A percentile compares a stretch with the other conserved stretches of the same genome.
phyloP scores from a whole-genome alignment of 2,329 filamentous ascomycete genomes.

The Neocucurbitaria cava region DNA sequence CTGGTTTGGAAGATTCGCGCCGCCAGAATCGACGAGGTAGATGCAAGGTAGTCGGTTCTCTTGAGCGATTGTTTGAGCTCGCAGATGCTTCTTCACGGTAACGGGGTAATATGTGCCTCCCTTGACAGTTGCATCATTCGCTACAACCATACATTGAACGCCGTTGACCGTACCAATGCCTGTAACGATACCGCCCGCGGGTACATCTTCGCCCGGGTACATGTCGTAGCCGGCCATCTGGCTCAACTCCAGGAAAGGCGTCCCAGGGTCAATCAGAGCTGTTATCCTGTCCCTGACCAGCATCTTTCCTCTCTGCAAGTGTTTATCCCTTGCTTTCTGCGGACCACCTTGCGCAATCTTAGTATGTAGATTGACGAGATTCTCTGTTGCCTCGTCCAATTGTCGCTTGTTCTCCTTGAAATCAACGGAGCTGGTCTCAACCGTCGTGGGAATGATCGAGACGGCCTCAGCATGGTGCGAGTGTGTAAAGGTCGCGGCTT shows the following conservation, averaged over 20 bases:
- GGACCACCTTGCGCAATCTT: constrained; percentile 78
- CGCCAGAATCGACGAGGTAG: constrained; percentile 95
- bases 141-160: constrained; percentile 89
- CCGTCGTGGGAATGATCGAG: constrained; percentile 75
- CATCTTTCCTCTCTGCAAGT: constrained; percentile 90
- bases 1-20: constrained; percentile 93
- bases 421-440: constrained; percentile 79
- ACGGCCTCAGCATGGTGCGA: constrained; percentile 83
- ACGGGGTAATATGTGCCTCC: constrained; percentile 97
- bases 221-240: constrained; percentile 86
- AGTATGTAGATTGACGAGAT: constrained; percentile 73
- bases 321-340: constrained; percentile 84
- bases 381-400: constrained; percentile 76
- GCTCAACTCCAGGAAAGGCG: constrained; percentile 91
- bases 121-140: constrained; percentile 97
- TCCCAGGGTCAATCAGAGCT: constrained; percentile 85
- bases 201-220: constrained; percentile 86
- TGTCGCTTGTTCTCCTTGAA: constrained; percentile 81
- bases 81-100: constrained; percentile 95
- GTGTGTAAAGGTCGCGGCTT: constrained; percentile 79
- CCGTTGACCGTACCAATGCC: constrained; percentile 90
- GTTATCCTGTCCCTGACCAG: constrained; percentile 88
- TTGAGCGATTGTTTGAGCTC: constrained; percentile 87
- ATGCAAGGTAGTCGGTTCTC: constrained; percentile 87
- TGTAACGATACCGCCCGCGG: constrained; percentile 89